Conservation (phyloP, 768 basidiomycete genomes). For the Amanita rimosa region DNA sequence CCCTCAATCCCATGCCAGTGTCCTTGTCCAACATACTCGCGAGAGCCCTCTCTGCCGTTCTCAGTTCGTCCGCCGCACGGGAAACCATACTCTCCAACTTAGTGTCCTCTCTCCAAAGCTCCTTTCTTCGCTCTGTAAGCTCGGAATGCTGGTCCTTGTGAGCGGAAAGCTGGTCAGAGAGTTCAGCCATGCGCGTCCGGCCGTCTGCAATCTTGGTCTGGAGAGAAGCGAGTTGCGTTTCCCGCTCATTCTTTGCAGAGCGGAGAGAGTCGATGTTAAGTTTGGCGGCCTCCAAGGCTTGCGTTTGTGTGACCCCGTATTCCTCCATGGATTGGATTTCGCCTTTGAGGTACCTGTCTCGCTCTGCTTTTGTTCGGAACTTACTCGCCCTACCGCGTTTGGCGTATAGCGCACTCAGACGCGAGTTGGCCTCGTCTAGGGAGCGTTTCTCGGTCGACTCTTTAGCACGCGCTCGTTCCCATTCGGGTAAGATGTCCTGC, state of each 20-base stretch:
- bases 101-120: constrained; percentile 90
- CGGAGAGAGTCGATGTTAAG: constrained; percentile 37
- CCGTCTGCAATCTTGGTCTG: constrained; percentile 57
- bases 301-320: constrained; percentile 44
- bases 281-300: constrained; percentile 42
- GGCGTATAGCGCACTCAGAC: constrained; percentile 64
- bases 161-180: constrained; percentile 45
- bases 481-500: constrained; percentile 55
- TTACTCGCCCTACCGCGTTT: constrained; percentile 86
- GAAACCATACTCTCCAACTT: constrained; percentile 71
- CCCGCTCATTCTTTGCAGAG: constrained; percentile 42
- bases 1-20: constrained; percentile 78
- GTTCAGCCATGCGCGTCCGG: constrained; percentile 38
- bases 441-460: constrained; percentile 48
- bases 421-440: constrained; percentile 66
- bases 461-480: constrained; percentile 43
- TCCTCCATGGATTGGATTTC: constrained; percentile 64
- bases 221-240: constrained; percentile 43
- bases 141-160: constrained; percentile 62
- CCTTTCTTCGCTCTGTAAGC: constrained; percentile 75
- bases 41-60: constrained; percentile 66
- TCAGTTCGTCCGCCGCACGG: constrained; percentile 72
- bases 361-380: constrained; percentile 73
- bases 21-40: constrained; percentile 98
- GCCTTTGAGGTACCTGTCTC: constrained; percentile 73